phyloP scores from a whole-genome alignment of 495 filamentous ascomycete species.

The Annulohypoxylon stygium region DNA sequence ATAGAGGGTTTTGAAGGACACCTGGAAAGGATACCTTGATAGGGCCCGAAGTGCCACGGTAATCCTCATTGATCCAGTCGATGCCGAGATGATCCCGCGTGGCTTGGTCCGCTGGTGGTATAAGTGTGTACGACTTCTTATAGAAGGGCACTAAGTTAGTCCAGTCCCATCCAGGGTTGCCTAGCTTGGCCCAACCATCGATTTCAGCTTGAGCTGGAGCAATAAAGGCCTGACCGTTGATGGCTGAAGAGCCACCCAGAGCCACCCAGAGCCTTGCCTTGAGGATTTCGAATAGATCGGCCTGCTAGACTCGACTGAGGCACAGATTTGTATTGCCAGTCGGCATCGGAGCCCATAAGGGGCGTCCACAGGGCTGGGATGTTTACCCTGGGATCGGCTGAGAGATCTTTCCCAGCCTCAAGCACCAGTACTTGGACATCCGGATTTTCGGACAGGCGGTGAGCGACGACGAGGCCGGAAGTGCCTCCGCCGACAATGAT shows the following conservation, averaged over 20 bases:
- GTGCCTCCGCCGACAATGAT: neutral
- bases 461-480: neutral
- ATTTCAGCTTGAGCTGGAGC: slow-evolving; percentile 50
- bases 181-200: slow-evolving; percentile 66
- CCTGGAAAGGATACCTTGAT: neutral
- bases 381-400: neutral
- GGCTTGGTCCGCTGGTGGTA: slow-evolving; percentile 26
- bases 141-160: neutral
- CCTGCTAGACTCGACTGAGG: neutral
- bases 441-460: neutral
- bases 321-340: neutral
- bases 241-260: neutral
- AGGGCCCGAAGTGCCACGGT: neutral
- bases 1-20: neutral
- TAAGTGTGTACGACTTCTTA: slow-evolving; percentile 41
- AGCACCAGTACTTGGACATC: neutral
- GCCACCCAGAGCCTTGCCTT: neutral
- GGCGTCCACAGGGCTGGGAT: neutral
- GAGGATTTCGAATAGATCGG: neutral
- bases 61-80: neutral
- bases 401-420: neutral
- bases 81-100: neutral
- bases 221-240: slow-evolving; percentile 14
- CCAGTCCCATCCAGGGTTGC: slow-evolving; percentile 58
- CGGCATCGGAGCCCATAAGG: neutral